Percentiles rank a stretch among this genome's conserved stretches.
phyloP scores from a whole-genome alignment of 2,329 filamentous ascomycete genomes.

The Phyllosticta paracitricarpa region DNA sequence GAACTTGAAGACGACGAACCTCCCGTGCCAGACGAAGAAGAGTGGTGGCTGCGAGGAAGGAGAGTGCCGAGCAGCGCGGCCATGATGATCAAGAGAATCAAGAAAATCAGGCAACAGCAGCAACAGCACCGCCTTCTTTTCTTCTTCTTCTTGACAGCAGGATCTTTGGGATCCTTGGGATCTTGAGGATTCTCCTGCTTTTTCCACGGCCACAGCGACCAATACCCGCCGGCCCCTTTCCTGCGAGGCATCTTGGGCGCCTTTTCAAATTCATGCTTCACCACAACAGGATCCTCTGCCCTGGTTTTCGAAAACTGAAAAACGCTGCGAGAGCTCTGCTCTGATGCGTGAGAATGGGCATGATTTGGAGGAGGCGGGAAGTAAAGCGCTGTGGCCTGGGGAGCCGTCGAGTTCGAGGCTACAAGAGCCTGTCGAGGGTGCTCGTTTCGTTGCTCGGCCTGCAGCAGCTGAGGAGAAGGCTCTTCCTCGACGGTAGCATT shows the following conservation, averaged over 20 bases:
- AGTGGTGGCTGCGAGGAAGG: slow-evolving; percentile 29
- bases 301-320: slow-evolving; percentile 2
- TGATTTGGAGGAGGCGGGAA: slow-evolving; percentile 7
- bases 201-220: slow-evolving; percentile 1
- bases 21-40: slow-evolving; percentile 17
- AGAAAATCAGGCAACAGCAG: slow-evolving; percentile 24
- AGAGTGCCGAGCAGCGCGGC: slow-evolving; percentile 30
- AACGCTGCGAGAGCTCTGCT: neutral
- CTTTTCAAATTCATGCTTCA: neutral
- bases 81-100: slow-evolving; percentile 27
- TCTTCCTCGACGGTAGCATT: slow-evolving; percentile 5
- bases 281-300: neutral
- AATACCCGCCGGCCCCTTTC: slow-evolving; percentile 8
- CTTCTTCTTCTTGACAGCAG: slow-evolving; percentile 19
- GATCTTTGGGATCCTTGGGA: slow-evolving; percentile 15
- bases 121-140: slow-evolving; percentile 23
- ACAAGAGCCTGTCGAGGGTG: slow-evolving; percentile 1
- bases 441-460: neutral
- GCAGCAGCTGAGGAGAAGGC: neutral
- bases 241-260: slow-evolving; percentile 1
- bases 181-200: neutral
- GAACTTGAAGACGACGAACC: neutral
- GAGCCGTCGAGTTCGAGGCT: neutral
- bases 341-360: neutral
- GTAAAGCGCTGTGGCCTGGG: slow-evolving; percentile 2